Evolutionary conservation across 164 flowering plant species (phyloP).

Genomic region (Litsea cubeba): DNA sequence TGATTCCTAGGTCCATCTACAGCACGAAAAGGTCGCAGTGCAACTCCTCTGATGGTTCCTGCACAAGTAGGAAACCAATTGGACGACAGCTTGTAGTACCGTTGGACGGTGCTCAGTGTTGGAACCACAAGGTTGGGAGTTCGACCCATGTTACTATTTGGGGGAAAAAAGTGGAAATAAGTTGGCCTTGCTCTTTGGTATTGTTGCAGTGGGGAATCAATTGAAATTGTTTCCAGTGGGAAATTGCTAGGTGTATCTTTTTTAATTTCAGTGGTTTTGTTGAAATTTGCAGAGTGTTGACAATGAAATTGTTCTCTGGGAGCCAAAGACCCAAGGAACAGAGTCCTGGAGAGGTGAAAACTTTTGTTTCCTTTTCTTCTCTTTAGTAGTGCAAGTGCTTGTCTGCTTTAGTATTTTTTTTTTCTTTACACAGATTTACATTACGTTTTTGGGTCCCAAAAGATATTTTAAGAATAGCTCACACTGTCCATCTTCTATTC

Average conservation of each 20-base stretch:
- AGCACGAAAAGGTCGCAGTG: too few species aligned
- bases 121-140: too few species aligned
- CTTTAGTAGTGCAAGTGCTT: neutral
- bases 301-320: slow-evolving; percentile 94
- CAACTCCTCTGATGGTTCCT: too few species aligned
- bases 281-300: slow-evolving; percentile 73
- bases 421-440: neutral
- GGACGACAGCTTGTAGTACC: too few species aligned
- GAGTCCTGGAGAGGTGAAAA: slow-evolving; percentile 80
- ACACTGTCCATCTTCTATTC: slow-evolving; percentile 3
- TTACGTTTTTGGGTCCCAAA: neutral
- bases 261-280: slow-evolving; percentile 6
- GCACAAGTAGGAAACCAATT: too few species aligned
- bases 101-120: too few species aligned
- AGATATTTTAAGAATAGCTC: neutral
- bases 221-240: too few species aligned
- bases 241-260: neutral
- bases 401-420: neutral
- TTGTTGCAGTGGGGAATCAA: too few species aligned
- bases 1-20: too few species aligned
- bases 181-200: too few species aligned
- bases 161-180: too few species aligned
- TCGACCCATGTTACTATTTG: too few species aligned
- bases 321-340: slow-evolving; percentile 87
- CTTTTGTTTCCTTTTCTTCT: neutral